phyloP scores from a whole-genome alignment of 768 basidiomycete species.

The Rhodotorula graminis region DNA sequence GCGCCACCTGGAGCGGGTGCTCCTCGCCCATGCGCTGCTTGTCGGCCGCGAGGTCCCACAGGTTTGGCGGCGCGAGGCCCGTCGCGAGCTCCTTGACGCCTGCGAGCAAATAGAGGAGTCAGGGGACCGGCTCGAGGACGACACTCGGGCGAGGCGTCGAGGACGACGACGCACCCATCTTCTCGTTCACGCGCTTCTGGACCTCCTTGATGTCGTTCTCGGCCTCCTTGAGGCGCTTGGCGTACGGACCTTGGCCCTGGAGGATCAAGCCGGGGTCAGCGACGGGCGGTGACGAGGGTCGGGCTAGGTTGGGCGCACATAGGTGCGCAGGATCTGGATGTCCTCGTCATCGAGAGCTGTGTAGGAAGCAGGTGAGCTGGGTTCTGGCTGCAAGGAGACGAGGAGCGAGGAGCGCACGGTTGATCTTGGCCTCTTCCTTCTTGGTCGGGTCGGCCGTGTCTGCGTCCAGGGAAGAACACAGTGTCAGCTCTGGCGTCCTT shows the following conservation, averaged over 20 bases:
- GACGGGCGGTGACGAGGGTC: slow-evolving; percentile 37
- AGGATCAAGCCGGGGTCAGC: not conserved
- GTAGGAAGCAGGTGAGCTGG: not conserved
- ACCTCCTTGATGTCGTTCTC: slow-evolving; percentile 91
- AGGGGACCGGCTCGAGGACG: no score
- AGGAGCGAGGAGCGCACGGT: slow-evolving; percentile 9
- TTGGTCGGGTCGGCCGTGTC: slow-evolving; percentile 80
- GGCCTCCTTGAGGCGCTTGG: slow-evolving; percentile 74
- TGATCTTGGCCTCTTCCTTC: slow-evolving; percentile 90
- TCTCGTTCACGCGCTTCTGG: slow-evolving; percentile 92
- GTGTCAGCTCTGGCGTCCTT: not conserved
- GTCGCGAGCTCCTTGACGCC: slow-evolving; percentile 98
- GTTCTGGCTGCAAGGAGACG: no score
- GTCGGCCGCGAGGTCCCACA: slow-evolving; percentile 96
- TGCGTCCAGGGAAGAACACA: slow-evolving; percentile 44
- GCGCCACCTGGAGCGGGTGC: slow-evolving; percentile 90
- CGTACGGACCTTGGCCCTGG: slow-evolving; percentile 98
- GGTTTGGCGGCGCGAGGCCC: slow-evolving; percentile 88
- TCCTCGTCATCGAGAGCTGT: slow-evolving; percentile 93
- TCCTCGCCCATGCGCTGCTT: slow-evolving; percentile 83
- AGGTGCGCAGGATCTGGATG: slow-evolving; percentile 98
- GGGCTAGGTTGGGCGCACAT: slow-evolving; percentile 54
- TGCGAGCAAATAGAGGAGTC: slow-evolving; percentile 41
- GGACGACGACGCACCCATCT: slow-evolving; percentile 62
- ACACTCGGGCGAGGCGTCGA: not conserved